phyloP scores from a whole-genome alignment of 2,329 filamentous ascomycete genomes.

The Claviceps sp. region DNA sequence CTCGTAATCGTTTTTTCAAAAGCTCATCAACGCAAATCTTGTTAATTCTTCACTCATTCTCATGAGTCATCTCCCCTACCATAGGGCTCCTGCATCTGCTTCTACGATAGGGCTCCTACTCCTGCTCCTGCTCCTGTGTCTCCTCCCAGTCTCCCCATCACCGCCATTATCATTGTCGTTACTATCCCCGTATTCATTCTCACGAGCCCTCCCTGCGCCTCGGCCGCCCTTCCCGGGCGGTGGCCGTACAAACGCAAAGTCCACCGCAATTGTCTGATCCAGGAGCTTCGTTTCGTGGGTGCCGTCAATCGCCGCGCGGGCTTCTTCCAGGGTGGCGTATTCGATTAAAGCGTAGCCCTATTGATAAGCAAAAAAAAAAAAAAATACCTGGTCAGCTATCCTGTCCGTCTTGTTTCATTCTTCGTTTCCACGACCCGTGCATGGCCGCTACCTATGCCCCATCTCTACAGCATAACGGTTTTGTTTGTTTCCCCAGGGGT shows the following conservation, averaged over 20 bases:
- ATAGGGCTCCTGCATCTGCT: constrained; percentile 16
- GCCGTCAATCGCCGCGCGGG: constrained; percentile 67
- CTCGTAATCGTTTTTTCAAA: too few relatives aligned
- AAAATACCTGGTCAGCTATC: neutral
- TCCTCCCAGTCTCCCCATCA: constrained; percentile 11
- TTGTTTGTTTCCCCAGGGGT: neutral
- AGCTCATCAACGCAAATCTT: too few relatives aligned
- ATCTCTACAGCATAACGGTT: too few relatives aligned
- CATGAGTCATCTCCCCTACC: constrained; percentile 13
- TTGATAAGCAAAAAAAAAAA: neutral
- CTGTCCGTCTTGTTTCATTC: neutral
- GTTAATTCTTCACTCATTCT: constrained; percentile 11
- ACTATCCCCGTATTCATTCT: constrained; percentile 11
- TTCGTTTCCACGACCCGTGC: too few relatives aligned
- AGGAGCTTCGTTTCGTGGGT: constrained; percentile 66
- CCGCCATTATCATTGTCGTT: constrained; percentile 8
- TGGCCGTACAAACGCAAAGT: constrained; percentile 76
- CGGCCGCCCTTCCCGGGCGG: constrained; percentile 41
- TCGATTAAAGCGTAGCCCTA: constrained; percentile 80
- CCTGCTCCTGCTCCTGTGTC: constrained; percentile 28
- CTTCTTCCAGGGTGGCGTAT: constrained; percentile 66
- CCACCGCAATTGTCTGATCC: constrained; percentile 67
- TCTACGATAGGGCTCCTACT: constrained; percentile 22
- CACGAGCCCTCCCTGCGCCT: constrained; percentile 20
- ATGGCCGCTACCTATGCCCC: too few relatives aligned